Percentiles rank a stretch among this genome's conserved stretches.
These are phyloP conservation scores for Trichopus zeylanicus DNA, from an alignment of 116 monocot species.

Conservation along the genomic window DNA sequence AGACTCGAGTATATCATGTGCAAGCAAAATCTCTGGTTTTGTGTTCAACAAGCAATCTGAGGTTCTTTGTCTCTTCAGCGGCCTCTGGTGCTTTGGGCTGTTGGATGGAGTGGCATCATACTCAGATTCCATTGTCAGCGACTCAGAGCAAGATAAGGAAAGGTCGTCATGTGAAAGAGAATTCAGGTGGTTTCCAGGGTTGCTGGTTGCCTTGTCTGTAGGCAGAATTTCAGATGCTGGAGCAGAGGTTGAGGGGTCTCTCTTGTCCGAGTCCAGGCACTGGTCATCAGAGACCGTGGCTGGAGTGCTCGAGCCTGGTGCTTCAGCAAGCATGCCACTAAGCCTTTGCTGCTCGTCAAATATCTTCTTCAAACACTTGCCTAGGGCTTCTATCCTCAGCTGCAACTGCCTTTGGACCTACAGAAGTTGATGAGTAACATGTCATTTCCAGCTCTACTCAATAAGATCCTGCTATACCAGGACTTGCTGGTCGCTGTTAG, in stretches of 20 bases:
- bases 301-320: conserved; percentile 5
- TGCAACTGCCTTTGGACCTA: conserved; percentile 85
- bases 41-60: not conserved
- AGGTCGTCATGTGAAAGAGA: conserved; percentile 16
- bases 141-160: conserved; percentile 23
- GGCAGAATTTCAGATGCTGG: conserved; percentile 28
- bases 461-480: too few species aligned
- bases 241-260: conserved; percentile 44
- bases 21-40: conserved; percentile 19
- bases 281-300: conserved; percentile 2
- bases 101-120: conserved; percentile 10
- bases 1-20: conserved; percentile 55
- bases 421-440: not conserved
- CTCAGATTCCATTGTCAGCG: conserved; percentile 39
- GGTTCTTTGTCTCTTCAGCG: conserved; percentile 17
- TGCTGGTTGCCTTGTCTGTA: conserved; percentile 12
- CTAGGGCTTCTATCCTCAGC: conserved; percentile 74
- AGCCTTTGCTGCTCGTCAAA: conserved; percentile 65
- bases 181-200: conserved; percentile 11
- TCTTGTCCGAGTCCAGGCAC: conserved; percentile 33
- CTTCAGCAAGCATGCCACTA: conserved; percentile 25
- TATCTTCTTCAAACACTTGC: conserved; percentile 71
- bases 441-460: too few species aligned
- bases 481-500: too few species aligned
- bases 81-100: conserved; percentile 26